Percentiles rank a stretch among this genome's conserved stretches.
phyloP scores from a whole-genome alignment of 2,329 filamentous ascomycete genomes.

The Fusarium zealandicum region DNA sequence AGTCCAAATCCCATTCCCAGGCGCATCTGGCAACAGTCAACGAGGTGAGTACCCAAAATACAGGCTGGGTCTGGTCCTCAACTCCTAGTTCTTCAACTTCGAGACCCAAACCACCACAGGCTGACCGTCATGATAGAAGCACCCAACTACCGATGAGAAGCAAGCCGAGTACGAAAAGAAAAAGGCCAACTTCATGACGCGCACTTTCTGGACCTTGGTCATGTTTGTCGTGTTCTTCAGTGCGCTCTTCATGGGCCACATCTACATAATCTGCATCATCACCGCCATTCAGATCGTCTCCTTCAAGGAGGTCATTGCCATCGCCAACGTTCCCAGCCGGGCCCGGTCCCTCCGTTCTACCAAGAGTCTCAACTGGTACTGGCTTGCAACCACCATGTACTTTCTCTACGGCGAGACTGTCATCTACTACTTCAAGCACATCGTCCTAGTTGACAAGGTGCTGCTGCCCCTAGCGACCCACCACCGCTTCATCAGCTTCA shows the following conservation, averaged over 20 bases:
- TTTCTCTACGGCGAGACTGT: constrained; percentile 98
- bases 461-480: constrained; percentile 93
- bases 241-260: constrained; percentile 92
- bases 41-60: constrained; percentile 42
- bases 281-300: constrained; percentile 95
- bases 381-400: constrained; percentile 98
- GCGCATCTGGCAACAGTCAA: constrained; percentile 45
- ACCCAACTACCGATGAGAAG: constrained; percentile 51
- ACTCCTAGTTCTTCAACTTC: neutral
- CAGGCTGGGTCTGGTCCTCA: neutral
- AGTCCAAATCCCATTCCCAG: constrained; percentile 39
- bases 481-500: constrained; percentile 98
- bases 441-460: constrained; percentile 92
- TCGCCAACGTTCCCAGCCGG: constrained; percentile 91
- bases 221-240: constrained; percentile 96
- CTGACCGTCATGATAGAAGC: constrained; percentile 48
- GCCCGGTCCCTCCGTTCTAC: constrained; percentile 91
- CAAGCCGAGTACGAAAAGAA: constrained; percentile 91
- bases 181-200: constrained; percentile 95
- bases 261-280: constrained; percentile 94
- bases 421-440: constrained; percentile 99
- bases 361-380: constrained; percentile 99
- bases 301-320: constrained; percentile 99
- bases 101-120: neutral
- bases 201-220: constrained; percentile 96